Percentiles rank a stretch among this genome's conserved stretches.
Conservation (phyloP, 139 green algal genomes). For the Tetradesmus obliquus region DNA sequence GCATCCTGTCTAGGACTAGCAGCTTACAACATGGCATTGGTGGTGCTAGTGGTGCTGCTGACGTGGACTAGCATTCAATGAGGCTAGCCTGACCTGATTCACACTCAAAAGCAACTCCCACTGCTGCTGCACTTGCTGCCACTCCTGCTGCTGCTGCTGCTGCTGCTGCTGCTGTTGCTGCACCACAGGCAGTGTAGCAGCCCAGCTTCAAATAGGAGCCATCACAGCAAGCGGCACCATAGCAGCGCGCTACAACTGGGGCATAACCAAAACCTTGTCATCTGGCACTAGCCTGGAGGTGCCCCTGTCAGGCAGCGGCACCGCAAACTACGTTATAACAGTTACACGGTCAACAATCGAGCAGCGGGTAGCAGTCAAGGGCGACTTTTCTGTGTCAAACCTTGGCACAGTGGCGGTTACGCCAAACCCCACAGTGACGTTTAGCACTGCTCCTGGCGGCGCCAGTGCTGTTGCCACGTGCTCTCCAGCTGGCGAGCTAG, state of each 20-base stretch:
- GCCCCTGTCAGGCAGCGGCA: not conserved
- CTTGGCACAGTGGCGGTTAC: not conserved
- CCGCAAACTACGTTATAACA: conserved; percentile 3
- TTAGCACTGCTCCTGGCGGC: not conserved
- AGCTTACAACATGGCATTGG: not conserved
- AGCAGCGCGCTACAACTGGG: conserved; percentile 2
- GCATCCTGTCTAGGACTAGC: not conserved
- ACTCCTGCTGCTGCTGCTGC: not conserved
- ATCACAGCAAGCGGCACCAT: not conserved
- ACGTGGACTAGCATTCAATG: not conserved
- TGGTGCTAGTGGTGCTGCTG: not conserved
- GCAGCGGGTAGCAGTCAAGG: not conserved
- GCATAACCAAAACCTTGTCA: not conserved
- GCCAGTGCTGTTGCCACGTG: not conserved
- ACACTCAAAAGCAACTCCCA: not conserved
- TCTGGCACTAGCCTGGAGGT: not conserved
- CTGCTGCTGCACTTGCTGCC: not conserved
- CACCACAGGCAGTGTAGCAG: not conserved
- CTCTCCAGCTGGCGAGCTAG: not conserved
- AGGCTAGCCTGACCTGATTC: not conserved
- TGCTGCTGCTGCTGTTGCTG: conserved; percentile 13
- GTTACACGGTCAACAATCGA: not conserved
- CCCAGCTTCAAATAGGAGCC: not conserved
- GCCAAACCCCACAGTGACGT: not conserved
- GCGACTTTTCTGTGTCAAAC: not conserved